Evolutionary conservation across 73 alveolate genomes (phyloP), one percentile per base, ranked within the genome.

Genomic region (Paramecium bursaria): DNA sequence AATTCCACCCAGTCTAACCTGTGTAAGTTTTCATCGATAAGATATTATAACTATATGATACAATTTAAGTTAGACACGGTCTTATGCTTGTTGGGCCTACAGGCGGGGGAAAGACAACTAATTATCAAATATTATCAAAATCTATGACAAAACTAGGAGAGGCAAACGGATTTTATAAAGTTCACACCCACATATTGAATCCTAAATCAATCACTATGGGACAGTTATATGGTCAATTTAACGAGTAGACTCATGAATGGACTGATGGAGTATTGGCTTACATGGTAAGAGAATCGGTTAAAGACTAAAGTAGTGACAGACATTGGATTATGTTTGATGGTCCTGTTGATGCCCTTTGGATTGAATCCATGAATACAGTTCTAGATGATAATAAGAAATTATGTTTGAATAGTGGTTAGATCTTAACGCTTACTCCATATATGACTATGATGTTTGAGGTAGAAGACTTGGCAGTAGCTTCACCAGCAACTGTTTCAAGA

Each of bases 331-430:
- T 96, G 90, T 96, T 97, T 77, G 98, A 93, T 88, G 99, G 99
- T 10, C 99, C 99, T 3, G 99, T 98, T 51, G 99, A 98, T 92
- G 99, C 99, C n/a, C 88, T 95, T 80, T 98, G 99, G 99, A 98
- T 96, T 23, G 99, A 96, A 87, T 93, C 90, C 91, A 97, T 97
- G 99, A 97, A 97, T 85, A 97, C 99, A 2, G 99, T 98, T 48
- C 94, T 98, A 22, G 99, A 98, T 90, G 99, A 97, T 87, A 96
- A 97, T 86, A 96, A 97, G 88, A 96, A 97, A 86, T 94, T 98
- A 48, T 98, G 99, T 79, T 75, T 96, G 33, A 94, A 92, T 80
- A 88, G 97, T 49, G 99, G 99, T 11, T 92, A 95, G 80, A 98
- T 97, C 74, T 95, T 98, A 26, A 91, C 98, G n/a, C 92, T 96